Percentiles rank a stretch among this genome's conserved stretches.
phyloP scores from a whole-genome alignment of 345 rosid species.

The Cochlearia excelsa region DNA sequence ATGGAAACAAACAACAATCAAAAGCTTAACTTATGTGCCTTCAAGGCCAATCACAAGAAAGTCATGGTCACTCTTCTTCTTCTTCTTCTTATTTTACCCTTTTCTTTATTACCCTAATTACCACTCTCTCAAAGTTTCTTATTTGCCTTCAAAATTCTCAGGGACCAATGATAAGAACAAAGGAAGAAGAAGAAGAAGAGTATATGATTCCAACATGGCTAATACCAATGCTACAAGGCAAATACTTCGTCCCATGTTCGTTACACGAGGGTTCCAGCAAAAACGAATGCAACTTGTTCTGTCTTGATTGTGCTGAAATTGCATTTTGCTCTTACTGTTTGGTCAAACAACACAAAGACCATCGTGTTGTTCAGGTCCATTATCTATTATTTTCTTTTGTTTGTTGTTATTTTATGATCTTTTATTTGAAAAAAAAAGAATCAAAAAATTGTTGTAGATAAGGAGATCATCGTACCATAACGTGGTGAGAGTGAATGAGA shows the following conservation, averaged over 20 bases:
- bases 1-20: conserved; percentile 26
- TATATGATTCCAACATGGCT: conserved; percentile 62
- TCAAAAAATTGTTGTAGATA: conserved; percentile 44
- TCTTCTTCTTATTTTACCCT: background rate
- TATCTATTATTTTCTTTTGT: too few relatives aligned
- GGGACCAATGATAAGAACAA: conserved; percentile 48
- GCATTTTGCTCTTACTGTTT: conserved; percentile 81
- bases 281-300: conserved; percentile 86
- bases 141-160: conserved; percentile 12
- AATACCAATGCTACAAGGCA: conserved; percentile 66
- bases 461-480: conserved; percentile 90
- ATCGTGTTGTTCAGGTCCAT: conserved; percentile 68
- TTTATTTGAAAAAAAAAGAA: too few relatives aligned
- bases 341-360: conserved; percentile 66
- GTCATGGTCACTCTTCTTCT: conserved; percentile 39
- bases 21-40: conserved; percentile 34
- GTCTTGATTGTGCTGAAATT: conserved; percentile 73
- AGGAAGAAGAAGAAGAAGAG: conserved; percentile 34
- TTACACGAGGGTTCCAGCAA: conserved; percentile 66
- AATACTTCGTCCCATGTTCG: conserved; percentile 65
- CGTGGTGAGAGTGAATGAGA: conserved; percentile 92
- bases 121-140: background rate
- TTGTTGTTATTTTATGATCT: too few relatives aligned
- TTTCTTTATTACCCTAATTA: background rate
- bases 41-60: conserved; percentile 41